Conservation (phyloP, 495 filamentous ascomycete species). For the Neurospora sp. region DNA sequence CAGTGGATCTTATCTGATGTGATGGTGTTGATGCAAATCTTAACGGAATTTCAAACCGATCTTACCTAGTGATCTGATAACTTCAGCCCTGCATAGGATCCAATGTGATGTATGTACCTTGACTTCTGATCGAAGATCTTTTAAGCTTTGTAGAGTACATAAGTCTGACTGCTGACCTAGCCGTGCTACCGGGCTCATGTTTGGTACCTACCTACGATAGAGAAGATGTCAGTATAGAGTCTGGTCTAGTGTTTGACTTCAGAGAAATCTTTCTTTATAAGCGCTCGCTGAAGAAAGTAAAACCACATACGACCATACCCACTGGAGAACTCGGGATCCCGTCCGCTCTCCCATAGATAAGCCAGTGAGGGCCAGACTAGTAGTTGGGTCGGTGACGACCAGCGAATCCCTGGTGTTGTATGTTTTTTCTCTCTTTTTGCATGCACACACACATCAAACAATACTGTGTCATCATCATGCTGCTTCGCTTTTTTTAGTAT, state of each 20-base stretch:
- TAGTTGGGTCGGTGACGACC: conserved; percentile 41
- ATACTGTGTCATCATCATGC: not conserved
- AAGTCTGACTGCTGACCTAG: no score
- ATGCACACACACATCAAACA: not conserved
- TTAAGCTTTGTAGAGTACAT: no score
- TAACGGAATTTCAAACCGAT: not conserved
- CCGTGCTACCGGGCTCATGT: no score
- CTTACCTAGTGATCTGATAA: not conserved
- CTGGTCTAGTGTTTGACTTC: not conserved
- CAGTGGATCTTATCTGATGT: not conserved
- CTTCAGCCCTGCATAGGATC: not conserved
- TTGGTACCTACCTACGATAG: no score
- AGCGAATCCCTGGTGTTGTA: conserved; percentile 21
- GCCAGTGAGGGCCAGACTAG: conserved; percentile 22
- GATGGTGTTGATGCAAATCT: not conserved
- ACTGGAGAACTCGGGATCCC: conserved; percentile 37
- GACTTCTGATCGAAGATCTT: no score
- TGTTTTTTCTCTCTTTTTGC: conserved; percentile 4
- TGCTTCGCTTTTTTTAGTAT: not conserved
- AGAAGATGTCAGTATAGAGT: no score
- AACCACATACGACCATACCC: conserved; percentile 35
- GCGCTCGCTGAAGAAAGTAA: not conserved
- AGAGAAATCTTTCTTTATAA: not conserved
- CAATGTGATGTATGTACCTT: no score
- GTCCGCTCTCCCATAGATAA: conserved; percentile 18